phyloP scores from a whole-genome alignment of 148 eudicot genomes.

The Nepenthes gracilis region DNA sequence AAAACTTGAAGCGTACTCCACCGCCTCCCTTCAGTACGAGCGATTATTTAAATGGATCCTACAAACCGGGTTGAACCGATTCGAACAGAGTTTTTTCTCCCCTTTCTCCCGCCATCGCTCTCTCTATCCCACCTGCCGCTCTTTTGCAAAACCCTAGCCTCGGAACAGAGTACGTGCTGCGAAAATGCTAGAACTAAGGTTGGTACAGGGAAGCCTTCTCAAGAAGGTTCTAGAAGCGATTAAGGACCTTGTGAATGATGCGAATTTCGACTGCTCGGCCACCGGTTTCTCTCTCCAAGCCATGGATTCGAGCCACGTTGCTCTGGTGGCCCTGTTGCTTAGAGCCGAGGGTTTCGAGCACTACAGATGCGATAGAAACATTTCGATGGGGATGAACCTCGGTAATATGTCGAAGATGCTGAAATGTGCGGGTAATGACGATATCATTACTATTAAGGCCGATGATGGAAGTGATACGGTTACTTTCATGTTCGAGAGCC shows the following conservation, averaged over 20 bases:
- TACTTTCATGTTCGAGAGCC: slow-evolving; percentile 91
- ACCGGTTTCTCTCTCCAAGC: slow-evolving; percentile 91
- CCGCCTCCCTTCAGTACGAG: too few species aligned
- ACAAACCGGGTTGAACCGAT: too few species aligned
- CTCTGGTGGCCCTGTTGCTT: slow-evolving; percentile 71
- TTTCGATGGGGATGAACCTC: slow-evolving; percentile 88
- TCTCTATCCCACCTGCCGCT: too few species aligned
- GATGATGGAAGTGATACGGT: slow-evolving; percentile 94
- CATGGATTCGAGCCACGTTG: slow-evolving; percentile 93
- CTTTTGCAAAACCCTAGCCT: slow-evolving; percentile 32
- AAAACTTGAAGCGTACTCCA: too few species aligned
- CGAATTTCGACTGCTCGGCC: slow-evolving; percentile 84
- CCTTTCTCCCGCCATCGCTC: too few species aligned
- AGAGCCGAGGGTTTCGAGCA: slow-evolving; percentile 94
- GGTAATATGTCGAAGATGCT: slow-evolving; percentile 81
- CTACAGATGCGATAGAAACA: slow-evolving; percentile 72
- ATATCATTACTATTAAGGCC: slow-evolving; percentile 81
- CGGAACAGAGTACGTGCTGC: neutral
- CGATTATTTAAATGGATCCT: too few species aligned
- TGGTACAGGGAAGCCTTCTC: slow-evolving; percentile 73
- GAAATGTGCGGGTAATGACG: slow-evolving; percentile 88
- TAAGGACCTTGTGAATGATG: slow-evolving; percentile 80
- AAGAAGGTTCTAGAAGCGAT: slow-evolving; percentile 81
- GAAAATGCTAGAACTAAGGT: slow-evolving; percentile 67
- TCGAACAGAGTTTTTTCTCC: too few species aligned